Evolutionary conservation across 352 stramenopile genomes (phyloP), one percentile per base, ranked within the genome.

Genomic region (Hyaloperonospora arabidopsidis): DNA sequence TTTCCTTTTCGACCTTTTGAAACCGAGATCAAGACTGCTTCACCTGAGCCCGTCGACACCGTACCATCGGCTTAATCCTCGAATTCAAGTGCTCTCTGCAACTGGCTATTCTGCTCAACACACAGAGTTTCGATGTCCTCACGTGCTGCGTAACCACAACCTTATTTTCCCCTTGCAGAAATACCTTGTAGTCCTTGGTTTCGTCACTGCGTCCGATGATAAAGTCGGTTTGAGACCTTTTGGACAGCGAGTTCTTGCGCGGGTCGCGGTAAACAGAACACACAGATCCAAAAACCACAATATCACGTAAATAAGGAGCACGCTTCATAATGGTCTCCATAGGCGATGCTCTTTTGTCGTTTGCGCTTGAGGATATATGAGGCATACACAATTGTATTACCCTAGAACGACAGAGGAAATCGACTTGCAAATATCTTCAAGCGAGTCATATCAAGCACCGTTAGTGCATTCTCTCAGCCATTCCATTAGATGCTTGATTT

Each of bases 341-440:
- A 4, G 51, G 39, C 22, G 39, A 65, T 15, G 2, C 12, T 15
- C 45, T 12, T 0, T 22, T 34, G 12, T 46, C 5, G 18, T 78
- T 74, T 4, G 55, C 17, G 1, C n/a, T 50, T 0, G 45, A 74
- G 39, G 0, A 75, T 51, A 28, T 71, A 70, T 0, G 23, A 35
- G 0, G 62, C 63, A 22, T 72, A 73, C 29, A 68, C 45, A 0
- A 46, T 19, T 15, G 17, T 19, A 28, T 46, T 19, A n/a, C 40
- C 40, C 18, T 6, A 46, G 15, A 46, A 46, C 1, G 18, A 46
- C 10, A 46, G 3, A 28, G 12, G 18, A 4, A 29, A 28, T 29
- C 18, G 5, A 46, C 18, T 46, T 1, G 40, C 17, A 12, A 46
- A 46, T 5, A 46, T 46, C 40, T 29, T 46, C 17, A 5, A 28